Conservation (phyloP, 169 alveolate genomes). For the Plasmodium fragile region DNA sequence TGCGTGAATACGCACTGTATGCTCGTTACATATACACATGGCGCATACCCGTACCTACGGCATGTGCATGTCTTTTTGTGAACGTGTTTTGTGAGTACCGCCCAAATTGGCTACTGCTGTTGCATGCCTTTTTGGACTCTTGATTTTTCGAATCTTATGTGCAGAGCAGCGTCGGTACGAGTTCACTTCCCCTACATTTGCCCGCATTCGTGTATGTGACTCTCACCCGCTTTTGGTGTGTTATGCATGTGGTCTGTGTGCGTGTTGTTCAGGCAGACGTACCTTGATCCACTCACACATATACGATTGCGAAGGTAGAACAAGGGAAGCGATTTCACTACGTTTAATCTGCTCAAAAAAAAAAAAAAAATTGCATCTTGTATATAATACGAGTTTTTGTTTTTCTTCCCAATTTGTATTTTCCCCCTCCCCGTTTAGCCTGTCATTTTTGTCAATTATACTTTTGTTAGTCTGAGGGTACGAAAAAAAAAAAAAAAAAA, state of each 20-base stretch:
- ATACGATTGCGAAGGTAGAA: slow-evolving; percentile 4
- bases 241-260: neutral
- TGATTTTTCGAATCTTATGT: neutral
- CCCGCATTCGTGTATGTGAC: neutral
- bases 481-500: neutral
- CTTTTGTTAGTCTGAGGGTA: neutral
- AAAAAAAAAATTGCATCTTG: neutral
- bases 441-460: neutral
- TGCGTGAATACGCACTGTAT: neutral
- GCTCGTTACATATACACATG: neutral
- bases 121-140: neutral
- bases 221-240: neutral
- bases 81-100: neutral
- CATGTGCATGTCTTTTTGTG: neutral
- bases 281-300: neutral
- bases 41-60: neutral
- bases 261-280: neutral
- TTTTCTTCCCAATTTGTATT: neutral
- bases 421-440: neutral
- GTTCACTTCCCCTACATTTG: neutral
- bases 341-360: slow-evolving; percentile 1
- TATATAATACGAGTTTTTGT: neutral
- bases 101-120: neutral
- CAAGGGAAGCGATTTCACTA: neutral
- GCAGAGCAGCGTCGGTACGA: neutral